Percentiles rank a stretch among this genome's conserved stretches.
These are phyloP conservation scores for Boletus smithii DNA, from an alignment of 1,284 basidiomycete species.

Conservation along the genomic window DNA sequence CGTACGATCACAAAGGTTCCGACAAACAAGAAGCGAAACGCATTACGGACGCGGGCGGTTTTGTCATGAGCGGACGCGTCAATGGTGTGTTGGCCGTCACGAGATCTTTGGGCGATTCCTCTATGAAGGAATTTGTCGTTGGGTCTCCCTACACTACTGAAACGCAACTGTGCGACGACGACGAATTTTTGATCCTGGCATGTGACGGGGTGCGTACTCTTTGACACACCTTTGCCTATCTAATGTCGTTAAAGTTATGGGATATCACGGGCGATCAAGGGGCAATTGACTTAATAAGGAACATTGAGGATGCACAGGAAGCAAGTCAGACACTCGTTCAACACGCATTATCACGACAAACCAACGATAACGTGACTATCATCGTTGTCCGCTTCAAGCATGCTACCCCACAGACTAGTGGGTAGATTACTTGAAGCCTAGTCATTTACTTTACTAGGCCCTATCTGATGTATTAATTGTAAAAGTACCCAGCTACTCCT, in stretches of 20 bases:
- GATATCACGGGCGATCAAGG: conserved; percentile 92
- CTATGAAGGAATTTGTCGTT: conserved; percentile 99
- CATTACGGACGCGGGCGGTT: conserved; percentile 96
- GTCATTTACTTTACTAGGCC: conserved; percentile 2
- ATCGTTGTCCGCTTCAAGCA: conserved; percentile 69
- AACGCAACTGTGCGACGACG: conserved; percentile 84
- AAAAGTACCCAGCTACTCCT: conserved; percentile 2
- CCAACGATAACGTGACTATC: conserved; percentile 89
- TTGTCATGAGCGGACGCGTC: conserved; percentile 97
- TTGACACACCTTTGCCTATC: not conserved
- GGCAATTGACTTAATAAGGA: conserved; percentile 83
- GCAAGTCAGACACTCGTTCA: conserved; percentile 80
- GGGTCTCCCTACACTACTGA: conserved; percentile 98
- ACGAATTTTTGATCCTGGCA: conserved; percentile 94
- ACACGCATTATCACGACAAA: conserved; percentile 84
- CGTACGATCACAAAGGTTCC: conserved; percentile 98
- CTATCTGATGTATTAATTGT: conserved; percentile 10
- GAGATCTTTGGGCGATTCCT: conserved; percentile 91
- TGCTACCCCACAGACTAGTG: conserved; percentile 11
- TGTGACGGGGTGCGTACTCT: conserved; percentile 86
- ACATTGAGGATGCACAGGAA: conserved; percentile 75
- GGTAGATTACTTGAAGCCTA: conserved; percentile 10
- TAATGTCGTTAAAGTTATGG: conserved; percentile 74
- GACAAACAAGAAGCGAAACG: conserved; percentile 97
- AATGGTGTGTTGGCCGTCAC: conserved; percentile 98